phyloP scores from a whole-genome alignment of 208 protist genomes.

The Trypanosoma boissoni region DNA sequence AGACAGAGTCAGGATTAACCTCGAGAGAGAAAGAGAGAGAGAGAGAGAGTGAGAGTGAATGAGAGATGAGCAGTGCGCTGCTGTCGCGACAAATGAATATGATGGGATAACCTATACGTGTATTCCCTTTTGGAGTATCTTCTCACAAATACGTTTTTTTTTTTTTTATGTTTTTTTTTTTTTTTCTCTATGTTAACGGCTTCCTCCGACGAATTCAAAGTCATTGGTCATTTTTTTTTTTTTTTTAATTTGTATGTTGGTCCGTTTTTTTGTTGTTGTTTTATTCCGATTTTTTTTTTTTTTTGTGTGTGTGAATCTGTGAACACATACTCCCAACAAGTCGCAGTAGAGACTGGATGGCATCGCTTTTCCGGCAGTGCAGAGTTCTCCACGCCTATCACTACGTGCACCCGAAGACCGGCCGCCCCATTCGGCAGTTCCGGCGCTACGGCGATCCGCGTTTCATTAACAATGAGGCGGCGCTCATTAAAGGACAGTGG shows the following conservation, averaged over 20 bases:
- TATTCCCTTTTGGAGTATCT: too few relatives aligned
- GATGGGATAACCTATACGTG: too few relatives aligned
- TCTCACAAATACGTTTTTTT: background rate
- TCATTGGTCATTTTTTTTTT: constrained; percentile 1
- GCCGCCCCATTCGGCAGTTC: constrained; percentile 78
- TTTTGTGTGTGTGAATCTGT: background rate
- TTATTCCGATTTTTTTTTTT: background rate
- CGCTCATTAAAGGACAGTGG: constrained; percentile 76
- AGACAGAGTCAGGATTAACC: too few relatives aligned
- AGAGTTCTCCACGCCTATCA: constrained; percentile 61
- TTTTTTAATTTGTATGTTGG: background rate
- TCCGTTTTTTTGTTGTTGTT: background rate
- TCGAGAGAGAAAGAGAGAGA: too few relatives aligned
- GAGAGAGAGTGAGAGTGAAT: too few relatives aligned
- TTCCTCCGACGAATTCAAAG: background rate
- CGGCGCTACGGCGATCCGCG: constrained; percentile 86
- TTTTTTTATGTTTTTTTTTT: constrained; percentile 19
- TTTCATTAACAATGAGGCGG: constrained; percentile 89
- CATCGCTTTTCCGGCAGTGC: constrained; percentile 35
- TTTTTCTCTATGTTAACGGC: background rate
- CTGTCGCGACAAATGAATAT: too few relatives aligned
- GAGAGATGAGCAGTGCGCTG: too few relatives aligned
- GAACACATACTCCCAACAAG: background rate
- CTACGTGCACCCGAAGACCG: constrained; percentile 88
- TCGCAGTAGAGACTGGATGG: constrained; percentile 3